A percentile compares a stretch with the other conserved stretches of the same genome.
Conservation (phyloP, 805 yeast genomes). For the Candida arabinofermentans region DNA sequence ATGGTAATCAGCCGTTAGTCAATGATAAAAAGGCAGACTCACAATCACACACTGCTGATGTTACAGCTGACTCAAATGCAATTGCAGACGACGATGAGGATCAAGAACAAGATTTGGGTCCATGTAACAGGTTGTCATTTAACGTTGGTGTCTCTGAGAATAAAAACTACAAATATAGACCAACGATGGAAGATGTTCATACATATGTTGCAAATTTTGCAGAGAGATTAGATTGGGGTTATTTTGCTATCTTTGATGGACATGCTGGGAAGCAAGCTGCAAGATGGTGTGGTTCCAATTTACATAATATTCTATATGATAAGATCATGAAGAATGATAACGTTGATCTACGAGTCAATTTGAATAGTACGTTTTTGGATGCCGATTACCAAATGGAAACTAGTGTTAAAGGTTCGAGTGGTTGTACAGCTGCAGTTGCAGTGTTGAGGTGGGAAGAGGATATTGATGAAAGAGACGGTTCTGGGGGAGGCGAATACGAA, state of each 20-base stretch:
- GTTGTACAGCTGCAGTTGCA: conserved; percentile 95
- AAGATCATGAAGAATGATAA: conserved; percentile 45
- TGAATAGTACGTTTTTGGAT: conserved; percentile 65
- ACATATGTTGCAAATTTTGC: conserved; percentile 89
- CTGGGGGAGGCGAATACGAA: conserved; percentile 1
- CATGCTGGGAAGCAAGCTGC: conserved; percentile 95
- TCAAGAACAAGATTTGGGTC: conserved; percentile 18
- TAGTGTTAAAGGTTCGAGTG: conserved; percentile 68
- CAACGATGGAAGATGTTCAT: conserved; percentile 95
- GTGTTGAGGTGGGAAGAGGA: conserved; percentile 75
- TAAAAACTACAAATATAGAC: conserved; percentile 72
- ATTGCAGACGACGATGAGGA: no score
- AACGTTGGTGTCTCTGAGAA: conserved; percentile 91
- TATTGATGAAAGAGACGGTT: conserved; percentile 12
- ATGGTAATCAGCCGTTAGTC: no score
- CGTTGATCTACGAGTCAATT: conserved; percentile 57
- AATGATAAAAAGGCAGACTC: no score
- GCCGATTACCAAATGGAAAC: conserved; percentile 69
- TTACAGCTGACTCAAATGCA: no score
- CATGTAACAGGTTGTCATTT: conserved; percentile 61
- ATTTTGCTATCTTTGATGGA: conserved; percentile 93
- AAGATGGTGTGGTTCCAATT: conserved; percentile 86
- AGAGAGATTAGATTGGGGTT: conserved; percentile 89
- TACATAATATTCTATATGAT: conserved; percentile 66
- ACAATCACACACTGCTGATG: no score